Percentiles rank a stretch among this genome's conserved stretches.
Evolutionary conservation across 805 yeast species (phyloP).

Genomic region (Jamesozyma spencerorum): DNA sequence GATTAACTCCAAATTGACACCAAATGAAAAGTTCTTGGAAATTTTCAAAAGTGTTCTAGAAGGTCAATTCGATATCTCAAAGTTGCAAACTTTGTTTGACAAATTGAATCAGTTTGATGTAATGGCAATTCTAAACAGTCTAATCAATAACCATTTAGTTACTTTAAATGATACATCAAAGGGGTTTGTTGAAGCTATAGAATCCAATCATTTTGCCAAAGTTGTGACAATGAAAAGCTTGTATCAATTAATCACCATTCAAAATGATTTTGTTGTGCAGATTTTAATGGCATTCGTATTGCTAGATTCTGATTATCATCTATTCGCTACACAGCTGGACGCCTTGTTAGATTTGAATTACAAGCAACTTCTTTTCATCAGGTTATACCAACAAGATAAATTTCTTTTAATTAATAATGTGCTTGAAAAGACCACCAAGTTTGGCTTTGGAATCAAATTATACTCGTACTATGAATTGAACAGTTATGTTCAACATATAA

Average conservation of each 20-base stretch:
- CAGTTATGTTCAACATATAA: slow-evolving; percentile 11
- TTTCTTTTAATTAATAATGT: slow-evolving; percentile 13
- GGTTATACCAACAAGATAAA: slow-evolving; percentile 21
- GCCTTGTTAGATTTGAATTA: slow-evolving; percentile 19
- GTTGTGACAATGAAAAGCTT: slow-evolving; percentile 22
- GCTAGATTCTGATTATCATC: slow-evolving; percentile 31
- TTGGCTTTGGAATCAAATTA: slow-evolving; percentile 20
- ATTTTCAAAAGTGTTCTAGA: slow-evolving; percentile 38
- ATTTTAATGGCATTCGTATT: slow-evolving; percentile 30
- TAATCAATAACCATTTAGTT: slow-evolving; percentile 27
- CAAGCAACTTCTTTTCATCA: slow-evolving; percentile 19
- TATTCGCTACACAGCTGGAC: slow-evolving; percentile 16
- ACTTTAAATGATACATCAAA: slow-evolving; percentile 1
- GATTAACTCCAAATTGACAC: slow-evolving; percentile 27
- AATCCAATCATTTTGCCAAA: slow-evolving; percentile 16
- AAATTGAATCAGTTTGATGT: slow-evolving; percentile 34
- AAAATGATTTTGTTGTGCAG: slow-evolving; percentile 28
- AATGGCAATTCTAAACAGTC: slow-evolving; percentile 31
- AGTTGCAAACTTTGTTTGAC: slow-evolving; percentile 33
- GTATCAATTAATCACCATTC: slow-evolving; percentile 23
- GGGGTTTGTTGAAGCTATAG: slow-evolving; percentile 19
- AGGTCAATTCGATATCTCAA: slow-evolving; percentile 33
- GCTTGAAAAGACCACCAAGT: slow-evolving; percentile 16
- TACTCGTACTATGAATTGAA: slow-evolving; percentile 19
- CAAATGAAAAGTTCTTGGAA: slow-evolving; percentile 21